Conservation (phyloP, 176 grass and related monocot species). For the Carex kokanica region DNA sequence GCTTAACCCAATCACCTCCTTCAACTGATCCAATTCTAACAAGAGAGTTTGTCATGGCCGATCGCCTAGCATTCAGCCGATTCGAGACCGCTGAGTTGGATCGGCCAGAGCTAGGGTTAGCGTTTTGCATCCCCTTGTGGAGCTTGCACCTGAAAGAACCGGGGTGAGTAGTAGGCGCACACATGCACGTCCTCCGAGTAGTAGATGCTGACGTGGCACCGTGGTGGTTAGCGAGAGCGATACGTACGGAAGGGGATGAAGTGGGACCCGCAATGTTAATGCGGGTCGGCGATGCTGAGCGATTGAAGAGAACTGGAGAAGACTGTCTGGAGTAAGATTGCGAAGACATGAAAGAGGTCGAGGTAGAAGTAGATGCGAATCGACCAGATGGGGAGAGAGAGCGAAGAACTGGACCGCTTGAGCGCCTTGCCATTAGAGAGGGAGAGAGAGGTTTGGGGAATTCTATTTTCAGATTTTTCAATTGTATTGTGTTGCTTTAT, state of each 20-base stretch:
- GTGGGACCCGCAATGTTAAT: neutral
- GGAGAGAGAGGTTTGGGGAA: neutral
- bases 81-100: neutral
- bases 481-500: neutral
- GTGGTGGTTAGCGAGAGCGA: neutral
- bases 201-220: neutral
- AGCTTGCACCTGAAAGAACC: constrained; percentile 69
- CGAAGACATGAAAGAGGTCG: neutral
- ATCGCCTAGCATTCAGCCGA: constrained; percentile 36
- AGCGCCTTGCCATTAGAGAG: constrained; percentile 27
- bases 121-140: constrained; percentile 21
- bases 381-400: constrained; percentile 25
- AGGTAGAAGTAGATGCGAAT: constrained; percentile 15
- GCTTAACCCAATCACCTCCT: constrained; percentile 47
- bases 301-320: constrained; percentile 11
- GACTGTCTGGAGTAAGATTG: neutral
- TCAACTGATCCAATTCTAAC: constrained; percentile 55
- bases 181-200: constrained; percentile 34
- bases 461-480: neutral
- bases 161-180: constrained; percentile 61
- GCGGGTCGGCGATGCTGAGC: neutral
- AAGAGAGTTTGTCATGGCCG: constrained; percentile 57
- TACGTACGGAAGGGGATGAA: constrained; percentile 11
- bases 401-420: constrained; percentile 26
- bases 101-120: neutral